phyloP scores from a whole-genome alignment of 768 basidiomycete genomes.

The Leccinum broughii region DNA sequence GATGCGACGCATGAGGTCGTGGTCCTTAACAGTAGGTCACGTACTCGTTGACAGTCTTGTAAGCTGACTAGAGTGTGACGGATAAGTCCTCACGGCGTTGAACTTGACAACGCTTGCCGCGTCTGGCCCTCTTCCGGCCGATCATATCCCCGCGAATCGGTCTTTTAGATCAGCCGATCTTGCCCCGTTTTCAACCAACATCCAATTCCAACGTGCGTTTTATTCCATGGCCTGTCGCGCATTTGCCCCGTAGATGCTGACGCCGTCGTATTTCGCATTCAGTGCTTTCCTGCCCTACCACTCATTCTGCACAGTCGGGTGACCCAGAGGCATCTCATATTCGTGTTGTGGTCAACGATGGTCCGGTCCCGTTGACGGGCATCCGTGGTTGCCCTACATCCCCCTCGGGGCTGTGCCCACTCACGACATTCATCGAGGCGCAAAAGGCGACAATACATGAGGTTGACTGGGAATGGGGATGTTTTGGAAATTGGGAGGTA shows the following conservation, averaged over 20 bases:
- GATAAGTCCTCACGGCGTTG: constrained; percentile 75
- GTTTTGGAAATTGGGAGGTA: constrained; percentile 73
- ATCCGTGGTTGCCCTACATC: constrained; percentile 71
- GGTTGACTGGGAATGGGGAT: constrained; percentile 77
- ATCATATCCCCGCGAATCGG: constrained; percentile 64
- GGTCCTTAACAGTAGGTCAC: constrained; percentile 68
- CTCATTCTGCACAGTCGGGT: background rate
- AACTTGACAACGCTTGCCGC: constrained; percentile 75
- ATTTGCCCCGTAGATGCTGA: background rate
- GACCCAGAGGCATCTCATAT: constrained; percentile 54
- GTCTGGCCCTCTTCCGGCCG: constrained; percentile 71
- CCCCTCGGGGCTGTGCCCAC: constrained; percentile 64
- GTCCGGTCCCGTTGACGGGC: constrained; percentile 75
- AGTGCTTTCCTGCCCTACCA: constrained; percentile 59
- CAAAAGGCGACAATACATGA: constrained; percentile 63
- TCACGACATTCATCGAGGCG: constrained; percentile 68
- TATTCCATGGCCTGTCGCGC: background rate
- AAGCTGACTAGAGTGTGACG: background rate
- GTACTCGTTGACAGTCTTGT: background rate
- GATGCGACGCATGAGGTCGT: constrained; percentile 95
- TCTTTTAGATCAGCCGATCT: constrained; percentile 76
- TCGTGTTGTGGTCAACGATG: constrained; percentile 87
- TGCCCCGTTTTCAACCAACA: constrained; percentile 85
- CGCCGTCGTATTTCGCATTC: background rate
- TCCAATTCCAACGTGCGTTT: constrained; percentile 81